Evolutionary conservation across 306 rosid species (phyloP).

Genomic region (Cercis canadensis): DNA sequence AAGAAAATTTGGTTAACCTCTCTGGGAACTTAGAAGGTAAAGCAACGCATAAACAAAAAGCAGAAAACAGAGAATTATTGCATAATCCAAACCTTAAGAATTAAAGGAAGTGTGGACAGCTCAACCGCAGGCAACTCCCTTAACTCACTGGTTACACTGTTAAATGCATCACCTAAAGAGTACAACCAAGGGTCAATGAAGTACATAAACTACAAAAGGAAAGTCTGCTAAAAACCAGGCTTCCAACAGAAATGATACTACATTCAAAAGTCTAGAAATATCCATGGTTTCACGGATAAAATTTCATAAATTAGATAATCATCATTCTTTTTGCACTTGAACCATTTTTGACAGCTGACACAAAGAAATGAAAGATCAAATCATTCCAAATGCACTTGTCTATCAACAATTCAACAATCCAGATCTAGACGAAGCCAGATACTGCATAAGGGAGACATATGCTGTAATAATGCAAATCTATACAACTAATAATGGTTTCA

Average conservation of each 20-base stretch:
- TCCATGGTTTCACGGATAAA: not conserved
- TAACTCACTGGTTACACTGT: constrained; percentile 72
- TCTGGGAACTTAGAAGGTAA: not conserved
- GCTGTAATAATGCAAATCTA: not conserved
- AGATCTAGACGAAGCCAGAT: not conserved
- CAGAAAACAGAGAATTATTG: constrained; percentile 14
- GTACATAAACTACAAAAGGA: constrained; percentile 26
- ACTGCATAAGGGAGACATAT: not conserved
- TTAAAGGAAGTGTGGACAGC: constrained; percentile 80
- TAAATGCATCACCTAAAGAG: constrained; percentile 77
- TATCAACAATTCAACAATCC: not conserved
- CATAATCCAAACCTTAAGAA: constrained; percentile 74
- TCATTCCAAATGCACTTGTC: not conserved
- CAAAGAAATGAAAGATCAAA: not conserved
- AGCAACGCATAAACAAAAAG: not conserved
- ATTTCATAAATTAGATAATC: not conserved
- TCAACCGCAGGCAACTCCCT: constrained; percentile 92
- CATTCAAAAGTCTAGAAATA: not conserved
- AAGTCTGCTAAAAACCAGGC: not conserved
- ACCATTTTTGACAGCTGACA: not conserved
- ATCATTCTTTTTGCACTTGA: not conserved
- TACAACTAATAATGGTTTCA: not conserved
- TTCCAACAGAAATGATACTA: not conserved
- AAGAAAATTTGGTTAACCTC: not conserved
- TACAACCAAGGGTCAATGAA: constrained; percentile 18